Evolutionary conservation across 768 basidiomycete genomes (phyloP).

Genomic region (Pleurotus platypus): DNA sequence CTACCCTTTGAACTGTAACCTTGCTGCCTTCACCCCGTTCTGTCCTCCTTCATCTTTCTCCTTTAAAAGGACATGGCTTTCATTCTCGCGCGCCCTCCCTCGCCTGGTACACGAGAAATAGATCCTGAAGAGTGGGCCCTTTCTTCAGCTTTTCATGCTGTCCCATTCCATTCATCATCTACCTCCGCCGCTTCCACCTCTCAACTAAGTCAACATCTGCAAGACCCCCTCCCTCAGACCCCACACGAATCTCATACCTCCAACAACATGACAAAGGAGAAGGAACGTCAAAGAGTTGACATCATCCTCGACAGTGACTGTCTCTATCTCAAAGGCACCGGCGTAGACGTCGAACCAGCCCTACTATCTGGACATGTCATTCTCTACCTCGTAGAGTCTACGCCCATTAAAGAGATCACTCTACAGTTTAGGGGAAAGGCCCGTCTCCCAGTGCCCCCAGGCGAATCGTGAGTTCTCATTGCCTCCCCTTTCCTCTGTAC

Average conservation of each 20-base stretch:
- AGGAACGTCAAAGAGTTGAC: constrained; percentile 58
- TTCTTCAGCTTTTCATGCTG: constrained; percentile 1
- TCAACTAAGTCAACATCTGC: background rate
- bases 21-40: background rate
- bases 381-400: constrained; percentile 76
- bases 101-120: constrained; percentile 1
- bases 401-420: constrained; percentile 79
- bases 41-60: background rate
- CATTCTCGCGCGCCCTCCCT: constrained; percentile 4
- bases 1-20: background rate
- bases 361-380: constrained; percentile 79
- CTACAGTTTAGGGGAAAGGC: constrained; percentile 85
- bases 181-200: background rate
- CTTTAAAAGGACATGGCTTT: constrained; percentile 1
- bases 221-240: background rate
- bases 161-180: constrained; percentile 3
- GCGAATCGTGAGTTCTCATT: constrained; percentile 51
- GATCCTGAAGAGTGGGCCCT: constrained; percentile 7
- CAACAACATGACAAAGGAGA: constrained; percentile 40
- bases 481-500: constrained; percentile 8
- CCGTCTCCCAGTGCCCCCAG: constrained; percentile 53
- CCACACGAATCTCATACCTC: constrained; percentile 7
- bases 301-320: constrained; percentile 71
- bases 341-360: constrained; percentile 80
- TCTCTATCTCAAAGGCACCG: constrained; percentile 73